phyloP scores from a whole-genome alignment of 2,329 filamentous ascomycete genomes.

The Daldinia eschscholtzii region DNA sequence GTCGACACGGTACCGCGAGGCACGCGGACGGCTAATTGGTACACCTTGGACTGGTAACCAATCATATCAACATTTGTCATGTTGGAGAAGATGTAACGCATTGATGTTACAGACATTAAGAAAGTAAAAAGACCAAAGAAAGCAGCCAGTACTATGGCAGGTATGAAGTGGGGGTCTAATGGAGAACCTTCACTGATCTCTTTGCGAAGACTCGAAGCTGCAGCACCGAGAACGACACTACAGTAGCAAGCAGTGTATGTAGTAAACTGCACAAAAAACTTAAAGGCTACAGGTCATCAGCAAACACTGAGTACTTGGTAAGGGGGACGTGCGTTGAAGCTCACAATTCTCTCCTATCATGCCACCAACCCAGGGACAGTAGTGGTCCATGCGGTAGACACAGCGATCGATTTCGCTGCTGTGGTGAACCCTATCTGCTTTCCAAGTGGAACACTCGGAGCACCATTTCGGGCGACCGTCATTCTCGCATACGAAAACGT shows the following conservation, averaged over 20 bases:
- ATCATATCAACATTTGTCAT: conserved; percentile 88
- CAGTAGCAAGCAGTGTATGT: conserved; percentile 79
- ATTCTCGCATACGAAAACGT: conserved; percentile 85
- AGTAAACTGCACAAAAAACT: conserved; percentile 92
- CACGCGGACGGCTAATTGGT: conserved; percentile 81
- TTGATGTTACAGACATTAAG: conserved; percentile 80
- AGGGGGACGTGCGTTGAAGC: conserved; percentile 46
- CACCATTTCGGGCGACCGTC: conserved; percentile 92
- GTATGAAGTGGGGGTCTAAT: conserved; percentile 73
- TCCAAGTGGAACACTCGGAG: conserved; percentile 85
- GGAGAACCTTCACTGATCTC: conserved; percentile 58
- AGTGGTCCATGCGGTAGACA: conserved; percentile 92
- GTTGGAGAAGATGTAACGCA: conserved; percentile 78
- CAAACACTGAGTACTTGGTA: not conserved
- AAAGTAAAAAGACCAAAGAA: conserved; percentile 86
- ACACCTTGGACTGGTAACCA: conserved; percentile 69
- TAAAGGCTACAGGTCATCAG: conserved; percentile 71
- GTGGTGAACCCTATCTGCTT: conserved; percentile 89
- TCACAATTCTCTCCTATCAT: conserved; percentile 84
- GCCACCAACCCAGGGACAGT: conserved; percentile 96
- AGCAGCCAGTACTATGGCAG: conserved; percentile 72
- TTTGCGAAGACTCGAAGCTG: conserved; percentile 73
- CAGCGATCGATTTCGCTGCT: conserved; percentile 85
- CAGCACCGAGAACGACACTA: conserved; percentile 70
- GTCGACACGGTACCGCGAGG: conserved; percentile 62